Evolutionary conservation across 805 yeast species (phyloP), one percentile per base, ranked within the genome.

Genomic region (Candida easanensis): DNA sequence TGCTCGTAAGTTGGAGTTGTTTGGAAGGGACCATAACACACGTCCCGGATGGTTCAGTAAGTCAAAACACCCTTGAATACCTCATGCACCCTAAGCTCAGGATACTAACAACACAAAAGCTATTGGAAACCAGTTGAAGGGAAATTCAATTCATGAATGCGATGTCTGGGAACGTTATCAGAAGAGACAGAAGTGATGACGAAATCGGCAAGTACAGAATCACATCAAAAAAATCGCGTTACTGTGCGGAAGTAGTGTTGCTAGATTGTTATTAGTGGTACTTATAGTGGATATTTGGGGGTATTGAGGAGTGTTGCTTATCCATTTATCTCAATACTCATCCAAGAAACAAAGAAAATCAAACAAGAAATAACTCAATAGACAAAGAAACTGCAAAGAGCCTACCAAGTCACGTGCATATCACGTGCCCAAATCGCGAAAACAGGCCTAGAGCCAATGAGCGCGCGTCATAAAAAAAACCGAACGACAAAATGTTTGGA

Each of bases 21-120:
- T 90, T 65, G 97, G 97, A 5, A 74, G 95, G 44, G 84, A 82
- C 50, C 91, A 87, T 56, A 90, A 91, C 56, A 71, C 84, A 1
- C 73, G 97, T 28, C 85, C 88, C 0, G 97, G 97, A 0, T 91
- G 98, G 97, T 66, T 90, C 41, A 87, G 52, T 48, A 22, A 38
- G 50, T 47, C 8, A 34, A 22, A n/a, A 4, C 25, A 13, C 9
- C 25, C 14, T 33, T 28, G 8, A 15, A 15, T 19, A 17, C 11
- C 10, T 10, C 34, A 13, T 19, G 11, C 22, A 18, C 22, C 23
- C 10, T 19, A 33, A 11, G 15, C 30, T n/a, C 30, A 26, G 30
- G 14, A 5, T 26, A 26, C 30, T 26, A 26, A 26, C 30, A 26
- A 26, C 5, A 22, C n/a, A 13, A 18, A 17, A 48, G 52, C 95